phyloP scores from a whole-genome alignment of 108 stramenopile species.

The Nitzschia sp. region DNA sequence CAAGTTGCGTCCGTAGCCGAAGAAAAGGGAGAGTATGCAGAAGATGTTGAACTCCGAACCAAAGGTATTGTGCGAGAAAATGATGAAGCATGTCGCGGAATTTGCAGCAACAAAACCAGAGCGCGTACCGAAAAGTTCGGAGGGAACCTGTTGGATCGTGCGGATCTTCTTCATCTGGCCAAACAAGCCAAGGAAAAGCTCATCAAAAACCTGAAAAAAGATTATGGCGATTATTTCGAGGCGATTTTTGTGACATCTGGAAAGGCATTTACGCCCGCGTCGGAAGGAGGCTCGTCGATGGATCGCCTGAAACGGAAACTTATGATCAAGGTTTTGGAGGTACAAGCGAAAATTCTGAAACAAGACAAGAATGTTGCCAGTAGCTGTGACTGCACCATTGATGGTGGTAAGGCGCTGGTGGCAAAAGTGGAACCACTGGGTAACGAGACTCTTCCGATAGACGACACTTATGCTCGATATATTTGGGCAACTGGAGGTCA shows the following conservation, averaged over 20 bases:
- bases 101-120: no score
- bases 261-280: constrained; percentile 2
- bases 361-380: neutral
- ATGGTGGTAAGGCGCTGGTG: no score
- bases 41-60: no score
- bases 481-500: constrained; percentile 81
- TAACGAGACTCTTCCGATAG: no score
- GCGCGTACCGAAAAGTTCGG: neutral
- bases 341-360: constrained; percentile 10
- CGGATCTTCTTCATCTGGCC: constrained; percentile 3
- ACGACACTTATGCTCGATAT: constrained; percentile 15
- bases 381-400: neutral
- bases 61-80: neutral
- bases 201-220: constrained; percentile 11
- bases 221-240: constrained; percentile 42
- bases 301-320: constrained; percentile 33
- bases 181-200: constrained; percentile 15
- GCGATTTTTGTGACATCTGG: constrained; percentile 23
- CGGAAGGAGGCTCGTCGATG: constrained; percentile 21
- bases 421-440: neutral
- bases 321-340: constrained; percentile 35
- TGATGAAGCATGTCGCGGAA: neutral
- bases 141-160: constrained; percentile 20
- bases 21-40: no score
- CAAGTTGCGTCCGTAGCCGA: no score